Base-by-base conservation (phyloP, 345 rosid species). In the Psidium friedrichsthalianum region DNA sequence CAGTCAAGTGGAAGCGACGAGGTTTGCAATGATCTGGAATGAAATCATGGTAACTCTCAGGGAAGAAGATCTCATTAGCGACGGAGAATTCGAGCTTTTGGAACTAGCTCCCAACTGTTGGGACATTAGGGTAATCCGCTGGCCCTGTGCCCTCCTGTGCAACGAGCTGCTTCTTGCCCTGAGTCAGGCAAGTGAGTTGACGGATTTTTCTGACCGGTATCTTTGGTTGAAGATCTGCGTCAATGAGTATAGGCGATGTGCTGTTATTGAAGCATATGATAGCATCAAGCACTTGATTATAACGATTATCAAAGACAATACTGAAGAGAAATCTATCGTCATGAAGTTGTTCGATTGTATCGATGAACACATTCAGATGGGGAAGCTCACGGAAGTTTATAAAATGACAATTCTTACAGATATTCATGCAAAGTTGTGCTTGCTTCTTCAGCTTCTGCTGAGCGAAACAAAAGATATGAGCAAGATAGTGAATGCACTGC, bases 11-110 rank as follows among this genome's bases (percentile, higher is more conserved):
- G 97, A 94, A 82, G 95, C 98, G 14, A 92, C 95, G 18, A 91
- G 92, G 91, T 96, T 96, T 91, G 98, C 99, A 42, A 82, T 94
- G 88, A 90, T 96, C 83, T 96, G 99, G 99, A 96, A 96, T 90
- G 98, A 94, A 91, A 94, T 96, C 82, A 88, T 96, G 44, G 80
- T 86, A 78, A 85, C 92, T 54, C 94, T 96, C 89, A 91, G 96
- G 90, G 99, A 96, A 88, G 99, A 96, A 90, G 99, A 95, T 89
- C 92, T 93, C 22, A 89, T 96, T 83, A 92, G 92, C 86, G 96
- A 96, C 89, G 56, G 82, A 85, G 99, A 96, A 85, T 83, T 90
- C 82, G 99, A 96, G 91, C 95, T 96, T 83, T 84, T 96, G 87
- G 98, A 94, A 86, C 89, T 96, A 89, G 94, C 97, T 2, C 95